phyloP scores from a whole-genome alignment of 2,329 filamentous ascomycete species.

The Lasiodiplodia hormozganensis region DNA sequence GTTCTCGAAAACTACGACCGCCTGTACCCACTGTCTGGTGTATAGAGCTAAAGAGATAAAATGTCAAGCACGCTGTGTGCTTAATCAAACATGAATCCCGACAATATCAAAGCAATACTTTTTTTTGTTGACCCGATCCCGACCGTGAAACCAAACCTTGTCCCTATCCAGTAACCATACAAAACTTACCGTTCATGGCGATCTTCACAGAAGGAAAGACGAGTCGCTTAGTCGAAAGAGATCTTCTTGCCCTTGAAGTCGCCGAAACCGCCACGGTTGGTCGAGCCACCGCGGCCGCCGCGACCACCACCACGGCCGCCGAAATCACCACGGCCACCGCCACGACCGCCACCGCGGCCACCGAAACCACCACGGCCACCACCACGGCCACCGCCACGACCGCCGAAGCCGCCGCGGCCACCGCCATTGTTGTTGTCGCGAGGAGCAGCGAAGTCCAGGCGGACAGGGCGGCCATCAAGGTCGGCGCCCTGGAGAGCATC shows the following conservation, averaged over 20 bases:
- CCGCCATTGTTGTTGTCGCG: conserved; percentile 66
- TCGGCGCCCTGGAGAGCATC: conserved; percentile 74
- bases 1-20: conserved; percentile 2
- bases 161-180: conserved; percentile 18
- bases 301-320: conserved; percentile 57
- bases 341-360: conserved; percentile 51
- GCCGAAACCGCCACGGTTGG: conserved; percentile 64
- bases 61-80: conserved; percentile 4
- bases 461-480: conserved; percentile 74
- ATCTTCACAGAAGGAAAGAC: neutral
- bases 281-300: conserved; percentile 45
- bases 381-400: conserved; percentile 51
- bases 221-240: conserved; percentile 59
- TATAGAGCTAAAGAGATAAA: conserved; percentile 20
- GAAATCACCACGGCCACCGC: conserved; percentile 47
- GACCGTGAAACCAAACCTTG: conserved; percentile 9
- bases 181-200: conserved; percentile 7
- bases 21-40: conserved; percentile 13
- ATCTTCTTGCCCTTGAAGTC: conserved; percentile 82
- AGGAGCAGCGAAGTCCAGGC: conserved; percentile 81
- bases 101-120: conserved; percentile 10
- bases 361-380: conserved; percentile 63
- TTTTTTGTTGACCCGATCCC: conserved; percentile 12
- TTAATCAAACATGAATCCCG: neutral
- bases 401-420: conserved; percentile 49